Percentiles rank a stretch among this genome's conserved stretches.
Conservation (phyloP, 495 filamentous ascomycete genomes). For the Penicillium psychrofluorescens region DNA sequence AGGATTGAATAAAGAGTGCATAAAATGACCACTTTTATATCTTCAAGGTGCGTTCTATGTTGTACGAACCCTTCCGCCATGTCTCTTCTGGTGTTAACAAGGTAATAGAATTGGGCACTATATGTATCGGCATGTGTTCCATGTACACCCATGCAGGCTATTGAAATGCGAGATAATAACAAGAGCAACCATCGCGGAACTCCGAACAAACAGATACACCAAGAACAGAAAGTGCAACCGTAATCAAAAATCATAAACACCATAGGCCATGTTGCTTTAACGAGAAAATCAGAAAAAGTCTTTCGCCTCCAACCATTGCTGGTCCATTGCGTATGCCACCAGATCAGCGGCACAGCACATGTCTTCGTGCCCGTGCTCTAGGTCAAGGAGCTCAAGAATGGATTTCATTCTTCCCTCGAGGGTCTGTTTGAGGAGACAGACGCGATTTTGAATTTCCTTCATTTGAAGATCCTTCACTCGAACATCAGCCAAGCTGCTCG, state of each 20-base stretch:
- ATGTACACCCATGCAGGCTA: too few relatives aligned
- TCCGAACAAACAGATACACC: neutral
- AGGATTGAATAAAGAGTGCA: too few relatives aligned
- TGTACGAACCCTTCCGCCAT: too few relatives aligned
- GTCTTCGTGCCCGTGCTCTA: slow-evolving; percentile 35
- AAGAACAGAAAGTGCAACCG: neutral
- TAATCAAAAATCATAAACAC: neutral
- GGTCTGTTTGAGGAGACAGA: slow-evolving; percentile 20
- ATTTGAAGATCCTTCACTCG: slow-evolving; percentile 6
- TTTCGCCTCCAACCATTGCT: slow-evolving; percentile 32
- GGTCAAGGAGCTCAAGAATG: slow-evolving; percentile 31
- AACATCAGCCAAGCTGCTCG: neutral
- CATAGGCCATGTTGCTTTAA: neutral
- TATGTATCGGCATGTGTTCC: too few relatives aligned
- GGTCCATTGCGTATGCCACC: slow-evolving; percentile 41
- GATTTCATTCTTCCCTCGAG: slow-evolving; percentile 25
- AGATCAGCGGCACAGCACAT: slow-evolving; percentile 45
- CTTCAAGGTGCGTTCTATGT: too few relatives aligned
- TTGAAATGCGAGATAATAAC: neutral
- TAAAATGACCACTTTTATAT: too few relatives aligned
- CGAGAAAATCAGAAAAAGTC: slow-evolving; percentile 30
- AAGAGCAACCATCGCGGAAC: neutral
- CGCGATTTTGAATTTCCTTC: neutral
- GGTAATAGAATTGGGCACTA: too few relatives aligned
- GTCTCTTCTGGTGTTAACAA: too few relatives aligned